A percentile compares a stretch with the other conserved stretches of the same genome.
Conservation (phyloP, 371 early-diverging fungal species). For the Mucor racemosus region DNA sequence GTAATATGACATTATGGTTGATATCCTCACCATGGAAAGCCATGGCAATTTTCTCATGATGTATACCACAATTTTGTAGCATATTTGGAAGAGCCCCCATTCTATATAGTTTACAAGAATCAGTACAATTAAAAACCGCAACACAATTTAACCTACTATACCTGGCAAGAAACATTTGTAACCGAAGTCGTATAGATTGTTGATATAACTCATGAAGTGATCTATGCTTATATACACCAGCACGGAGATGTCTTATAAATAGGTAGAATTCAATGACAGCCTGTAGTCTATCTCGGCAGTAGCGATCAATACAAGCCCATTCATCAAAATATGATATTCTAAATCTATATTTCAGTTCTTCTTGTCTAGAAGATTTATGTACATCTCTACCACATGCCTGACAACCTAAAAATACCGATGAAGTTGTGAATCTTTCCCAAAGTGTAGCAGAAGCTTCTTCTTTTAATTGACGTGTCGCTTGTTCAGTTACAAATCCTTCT, state of each 20-base stretch:
- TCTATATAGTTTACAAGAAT: slow-evolving; percentile 20
- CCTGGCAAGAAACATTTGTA: slow-evolving; percentile 67
- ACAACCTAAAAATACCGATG: slow-evolving; percentile 43
- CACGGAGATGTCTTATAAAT: slow-evolving; percentile 74
- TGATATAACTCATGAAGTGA: slow-evolving; percentile 66
- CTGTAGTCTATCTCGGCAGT: slow-evolving; percentile 78
- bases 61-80: slow-evolving; percentile 30
- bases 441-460: slow-evolving; percentile 38
- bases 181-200: slow-evolving; percentile 66
- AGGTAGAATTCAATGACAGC: slow-evolving; percentile 80
- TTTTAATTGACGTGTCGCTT: slow-evolving; percentile 28
- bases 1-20: slow-evolving; percentile 11
- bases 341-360: slow-evolving; percentile 72
- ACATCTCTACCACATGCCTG: slow-evolving; percentile 46
- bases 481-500: slow-evolving; percentile 35
- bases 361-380: slow-evolving; percentile 24
- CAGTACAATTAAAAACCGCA: too few species aligned
- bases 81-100: slow-evolving; percentile 42
- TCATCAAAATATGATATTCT: slow-evolving; percentile 69
- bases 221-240: slow-evolving; percentile 72
- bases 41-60: slow-evolving; percentile 25
- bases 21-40: slow-evolving; percentile 30
- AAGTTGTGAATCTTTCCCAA: slow-evolving; percentile 60
- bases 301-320: slow-evolving; percentile 79
- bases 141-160: neutral